Evolutionary conservation across 2,329 filamentous ascomycete species (phyloP).

Genomic region (Aschersonia sp.): DNA sequence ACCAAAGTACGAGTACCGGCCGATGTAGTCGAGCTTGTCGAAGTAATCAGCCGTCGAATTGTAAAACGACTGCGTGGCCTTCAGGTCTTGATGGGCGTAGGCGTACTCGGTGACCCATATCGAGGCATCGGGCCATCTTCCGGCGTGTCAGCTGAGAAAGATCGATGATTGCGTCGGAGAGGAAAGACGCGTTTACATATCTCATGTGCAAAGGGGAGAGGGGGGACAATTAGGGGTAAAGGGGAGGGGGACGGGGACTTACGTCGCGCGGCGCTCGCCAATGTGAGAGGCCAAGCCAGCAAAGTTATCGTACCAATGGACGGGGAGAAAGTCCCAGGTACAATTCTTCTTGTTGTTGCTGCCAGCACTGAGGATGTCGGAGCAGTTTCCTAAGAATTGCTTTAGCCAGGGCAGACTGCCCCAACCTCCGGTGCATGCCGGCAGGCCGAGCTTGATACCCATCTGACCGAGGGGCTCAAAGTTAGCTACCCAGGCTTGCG

Average conservation of each 20-base stretch:
- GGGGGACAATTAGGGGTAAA: neutral
- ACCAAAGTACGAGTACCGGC: constrained; percentile 62
- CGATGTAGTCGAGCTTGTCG: constrained; percentile 40
- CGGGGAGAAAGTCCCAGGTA: constrained; percentile 46
- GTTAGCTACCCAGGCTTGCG: constrained; percentile 53
- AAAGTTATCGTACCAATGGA: constrained; percentile 59
- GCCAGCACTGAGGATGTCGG: constrained; percentile 34
- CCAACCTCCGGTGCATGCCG: constrained; percentile 49
- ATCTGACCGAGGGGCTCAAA: constrained; percentile 52
- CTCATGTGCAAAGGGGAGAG: neutral
- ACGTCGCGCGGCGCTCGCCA: constrained; percentile 30
- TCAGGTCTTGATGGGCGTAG: constrained; percentile 38
- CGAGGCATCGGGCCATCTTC: constrained; percentile 41
- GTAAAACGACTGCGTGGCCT: constrained; percentile 48
- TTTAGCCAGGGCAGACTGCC: constrained; percentile 51
- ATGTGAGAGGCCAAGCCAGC: constrained; percentile 52
- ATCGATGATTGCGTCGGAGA: neutral
- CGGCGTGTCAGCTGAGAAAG: neutral
- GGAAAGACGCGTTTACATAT: too few relatives aligned
- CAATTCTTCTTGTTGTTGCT: constrained; percentile 29
- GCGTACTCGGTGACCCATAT: constrained; percentile 76
- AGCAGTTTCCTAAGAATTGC: constrained; percentile 50
- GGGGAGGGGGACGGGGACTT: constrained; percentile 7
- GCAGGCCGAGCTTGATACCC: constrained; percentile 55
- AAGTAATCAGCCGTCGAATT: constrained; percentile 53